Percentiles rank a stretch among this genome's conserved stretches.
Evolutionary conservation across 805 yeast species (phyloP).

Genomic region (Candida maesae): DNA sequence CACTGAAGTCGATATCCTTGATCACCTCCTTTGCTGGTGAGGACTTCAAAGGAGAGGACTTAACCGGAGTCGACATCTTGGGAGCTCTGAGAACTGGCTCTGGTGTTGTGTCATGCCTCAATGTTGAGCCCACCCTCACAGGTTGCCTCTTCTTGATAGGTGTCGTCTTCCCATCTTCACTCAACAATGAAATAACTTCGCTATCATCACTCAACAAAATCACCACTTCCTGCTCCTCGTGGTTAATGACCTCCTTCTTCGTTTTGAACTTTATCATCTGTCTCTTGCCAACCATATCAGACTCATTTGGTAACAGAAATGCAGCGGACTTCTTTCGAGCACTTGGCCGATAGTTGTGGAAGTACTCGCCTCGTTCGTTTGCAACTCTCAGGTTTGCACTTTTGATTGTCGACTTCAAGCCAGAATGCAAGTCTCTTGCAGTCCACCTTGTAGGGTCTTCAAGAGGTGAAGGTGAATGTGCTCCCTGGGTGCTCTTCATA

Average conservation of each 20-base stretch:
- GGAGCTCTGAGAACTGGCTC: not conserved
- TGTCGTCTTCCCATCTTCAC: not conserved
- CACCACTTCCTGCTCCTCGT: not conserved
- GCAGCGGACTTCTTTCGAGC: not conserved
- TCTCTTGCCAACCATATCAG: too few relatives aligned
- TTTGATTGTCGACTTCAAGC: not conserved
- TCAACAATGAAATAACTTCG: not conserved
- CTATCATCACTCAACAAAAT: not conserved
- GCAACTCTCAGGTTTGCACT: not conserved
- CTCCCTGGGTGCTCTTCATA: too few relatives aligned
- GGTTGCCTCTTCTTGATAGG: too few relatives aligned
- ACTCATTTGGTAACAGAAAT: not conserved
- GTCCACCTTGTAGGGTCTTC: not conserved
- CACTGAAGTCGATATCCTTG: conserved; percentile 1
- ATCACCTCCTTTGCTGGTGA: conserved; percentile 3
- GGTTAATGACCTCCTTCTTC: not conserved
- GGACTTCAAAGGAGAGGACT: not conserved
- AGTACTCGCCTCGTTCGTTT: not conserved
- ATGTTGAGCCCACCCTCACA: not conserved
- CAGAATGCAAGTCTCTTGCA: not conserved
- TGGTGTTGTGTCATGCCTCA: too few relatives aligned
- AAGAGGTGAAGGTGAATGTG: too few relatives aligned
- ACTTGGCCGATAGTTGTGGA: not conserved
- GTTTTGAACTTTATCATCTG: not conserved
- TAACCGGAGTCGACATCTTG: not conserved